Evolutionary conservation across 768 basidiomycete genomes (phyloP).

Genomic region (Agrocybe praecox): DNA sequence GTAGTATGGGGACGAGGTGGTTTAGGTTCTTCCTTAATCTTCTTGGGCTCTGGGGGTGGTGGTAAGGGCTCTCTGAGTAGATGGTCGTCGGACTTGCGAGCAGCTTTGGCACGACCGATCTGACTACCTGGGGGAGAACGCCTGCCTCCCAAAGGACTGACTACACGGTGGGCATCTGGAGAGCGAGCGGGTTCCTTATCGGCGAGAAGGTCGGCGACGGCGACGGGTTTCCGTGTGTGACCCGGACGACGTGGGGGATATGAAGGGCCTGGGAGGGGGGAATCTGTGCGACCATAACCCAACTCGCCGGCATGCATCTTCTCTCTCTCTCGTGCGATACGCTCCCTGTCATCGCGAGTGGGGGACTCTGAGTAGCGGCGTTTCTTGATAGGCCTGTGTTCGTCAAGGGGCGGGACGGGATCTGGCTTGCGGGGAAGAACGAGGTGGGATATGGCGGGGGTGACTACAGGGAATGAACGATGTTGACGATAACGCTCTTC

Average conservation of each 20-base stretch:
- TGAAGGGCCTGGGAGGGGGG: constrained; percentile 20
- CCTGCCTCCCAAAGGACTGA: constrained; percentile 32
- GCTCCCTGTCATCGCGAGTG: constrained; percentile 30
- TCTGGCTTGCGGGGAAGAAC: constrained; percentile 19
- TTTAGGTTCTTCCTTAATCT: constrained; percentile 18
- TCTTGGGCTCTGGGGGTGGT: constrained; percentile 9
- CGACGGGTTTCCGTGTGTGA: constrained; percentile 23
- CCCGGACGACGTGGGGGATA: constrained; percentile 25
- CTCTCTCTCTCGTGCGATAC: constrained; percentile 31
- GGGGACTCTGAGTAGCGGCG: constrained; percentile 46
- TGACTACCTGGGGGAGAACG: constrained; percentile 55
- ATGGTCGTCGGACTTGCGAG: constrained; percentile 44
- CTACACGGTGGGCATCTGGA: constrained; percentile 24
- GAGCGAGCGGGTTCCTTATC: constrained; percentile 24
- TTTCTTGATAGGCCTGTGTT: constrained; percentile 39
- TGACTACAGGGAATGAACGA: constrained; percentile 18
- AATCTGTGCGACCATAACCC: constrained; percentile 31
- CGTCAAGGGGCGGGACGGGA: constrained; percentile 16
- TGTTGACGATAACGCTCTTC: constrained; percentile 9
- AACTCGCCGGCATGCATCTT: constrained; percentile 34
- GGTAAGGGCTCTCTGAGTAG: constrained; percentile 20
- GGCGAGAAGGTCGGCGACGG: constrained; percentile 27
- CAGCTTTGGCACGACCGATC: constrained; percentile 46
- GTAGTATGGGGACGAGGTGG: constrained; percentile 7
- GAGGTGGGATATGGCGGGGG: constrained; percentile 18